Evolutionary conservation across 2,329 filamentous ascomycete species (phyloP).

Genomic region (Arthrocladium fulminans): DNA sequence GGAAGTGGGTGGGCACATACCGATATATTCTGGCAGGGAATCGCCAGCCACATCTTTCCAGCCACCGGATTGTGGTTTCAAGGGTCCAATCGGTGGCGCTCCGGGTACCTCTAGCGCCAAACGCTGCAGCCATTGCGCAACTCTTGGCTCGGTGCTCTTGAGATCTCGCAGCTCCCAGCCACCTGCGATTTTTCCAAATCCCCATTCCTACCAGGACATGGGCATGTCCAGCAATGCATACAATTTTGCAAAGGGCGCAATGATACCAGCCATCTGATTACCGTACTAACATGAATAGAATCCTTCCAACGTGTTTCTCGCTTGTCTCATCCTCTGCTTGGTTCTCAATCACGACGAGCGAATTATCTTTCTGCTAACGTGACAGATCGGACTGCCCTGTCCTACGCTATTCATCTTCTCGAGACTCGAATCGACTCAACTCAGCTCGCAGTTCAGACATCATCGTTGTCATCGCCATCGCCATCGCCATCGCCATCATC

Average conservation of each 20-base stretch:
- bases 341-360: neutral
- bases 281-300: neutral
- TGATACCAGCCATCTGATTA: slow-evolving; percentile 4
- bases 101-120: neutral
- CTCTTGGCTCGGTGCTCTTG: neutral
- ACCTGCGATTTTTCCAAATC: neutral
- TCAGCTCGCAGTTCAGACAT: neutral
- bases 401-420: neutral
- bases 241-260: neutral
- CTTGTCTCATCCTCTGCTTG: slow-evolving; percentile 2
- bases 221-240: neutral
- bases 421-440: too few species aligned
- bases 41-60: slow-evolving; percentile 5
- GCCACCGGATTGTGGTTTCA: neutral
- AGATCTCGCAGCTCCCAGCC: neutral
- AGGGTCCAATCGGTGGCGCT: neutral
- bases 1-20: neutral
- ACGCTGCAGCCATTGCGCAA: slow-evolving; percentile 2
- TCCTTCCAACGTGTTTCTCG: neutral
- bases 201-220: neutral
- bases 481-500: neutral
- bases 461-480: neutral
- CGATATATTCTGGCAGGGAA: neutral
- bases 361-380: neutral
- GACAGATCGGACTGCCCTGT: neutral